Evolutionary conservation across 1,284 basidiomycete species (phyloP).

Genomic region (Ustilago trichophora): DNA sequence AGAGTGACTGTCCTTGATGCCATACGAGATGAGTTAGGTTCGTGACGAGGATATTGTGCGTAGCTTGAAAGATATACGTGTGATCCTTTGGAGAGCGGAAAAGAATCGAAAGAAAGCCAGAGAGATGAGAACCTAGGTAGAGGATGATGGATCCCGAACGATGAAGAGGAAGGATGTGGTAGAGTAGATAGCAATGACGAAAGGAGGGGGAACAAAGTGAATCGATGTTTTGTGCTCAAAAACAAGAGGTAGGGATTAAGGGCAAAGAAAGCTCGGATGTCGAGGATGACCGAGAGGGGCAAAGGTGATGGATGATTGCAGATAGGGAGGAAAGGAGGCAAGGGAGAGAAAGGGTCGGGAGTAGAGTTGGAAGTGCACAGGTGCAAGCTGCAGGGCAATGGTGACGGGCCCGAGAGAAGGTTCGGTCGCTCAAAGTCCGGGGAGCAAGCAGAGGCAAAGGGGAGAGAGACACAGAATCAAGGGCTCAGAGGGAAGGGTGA

Average conservation of each 20-base stretch:
- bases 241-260: not conserved
- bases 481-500: not conserved
- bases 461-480: not conserved
- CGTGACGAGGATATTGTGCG: too few species aligned
- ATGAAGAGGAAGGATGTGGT: too few species aligned
- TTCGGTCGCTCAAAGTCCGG: slow-evolving; percentile 27
- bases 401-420: not conserved
- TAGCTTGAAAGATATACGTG: too few species aligned
- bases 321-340: not conserved
- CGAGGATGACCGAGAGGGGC: too few species aligned
- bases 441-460: slow-evolving; percentile 1
- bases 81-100: too few species aligned
- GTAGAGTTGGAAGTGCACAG: not conserved
- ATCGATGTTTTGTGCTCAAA: too few species aligned
- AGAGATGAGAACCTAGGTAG: not conserved
- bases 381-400: not conserved
- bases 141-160: not conserved
- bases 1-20: too few species aligned
- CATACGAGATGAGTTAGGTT: too few species aligned
- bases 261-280: not conserved
- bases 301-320: too few species aligned
- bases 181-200: not conserved
- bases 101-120: too few species aligned
- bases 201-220: too few species aligned
- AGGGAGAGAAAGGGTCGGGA: not conserved